Evolutionary conservation across 495 filamentous ascomycete species (phyloP), one percentile per base, ranked within the genome.

Genomic region (Daldinia bambusicola): DNA sequence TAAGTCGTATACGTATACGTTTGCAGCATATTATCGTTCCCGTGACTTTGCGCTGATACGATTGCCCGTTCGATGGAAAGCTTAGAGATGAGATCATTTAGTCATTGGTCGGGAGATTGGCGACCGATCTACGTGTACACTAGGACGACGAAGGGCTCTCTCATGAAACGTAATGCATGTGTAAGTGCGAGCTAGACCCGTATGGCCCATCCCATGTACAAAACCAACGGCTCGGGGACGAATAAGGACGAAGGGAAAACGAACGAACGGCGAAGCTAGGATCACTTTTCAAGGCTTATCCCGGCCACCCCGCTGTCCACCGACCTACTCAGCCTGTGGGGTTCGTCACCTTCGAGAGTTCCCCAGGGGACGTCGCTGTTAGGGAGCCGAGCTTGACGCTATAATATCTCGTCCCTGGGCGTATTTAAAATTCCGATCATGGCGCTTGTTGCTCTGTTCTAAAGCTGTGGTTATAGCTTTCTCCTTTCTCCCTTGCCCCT

Each of bases 101-200:
- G 65, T 69, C 51, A 66, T 43, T 43, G 13, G 66, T 73, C 70
- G 70, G 70, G 70, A 16, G 56, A 73, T 73, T 73, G 66, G 61
- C 22, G 41, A 56, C 70, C 70, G 70, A 73, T 66, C 16, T 50
- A 52, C 70, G 57, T 66, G 32, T 60, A 34, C 30, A 63, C 60
- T 7, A 61, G 50, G 31, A 67, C 55, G 61, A 67, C 38, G 26
- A 32, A 62, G 14, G 37, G 31, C 36, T n/a, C 26, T 50, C 14
- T 52, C 52, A 66, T 66, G 68, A 53, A 71, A 71, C 62, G 61
- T 66, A 66, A 66, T 67, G 63, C 68, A 66, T 43, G 38, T 45
- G 22, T 37, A 56, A 56, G 30, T 16, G 12, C 38, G 12, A 67
- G 52, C 58, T 66, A 69, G 22, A 40, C 32, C 45, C 20, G 26